Conservation (phyloP, 495 filamentous ascomycete species). For the Penicillium waksmanii region DNA sequence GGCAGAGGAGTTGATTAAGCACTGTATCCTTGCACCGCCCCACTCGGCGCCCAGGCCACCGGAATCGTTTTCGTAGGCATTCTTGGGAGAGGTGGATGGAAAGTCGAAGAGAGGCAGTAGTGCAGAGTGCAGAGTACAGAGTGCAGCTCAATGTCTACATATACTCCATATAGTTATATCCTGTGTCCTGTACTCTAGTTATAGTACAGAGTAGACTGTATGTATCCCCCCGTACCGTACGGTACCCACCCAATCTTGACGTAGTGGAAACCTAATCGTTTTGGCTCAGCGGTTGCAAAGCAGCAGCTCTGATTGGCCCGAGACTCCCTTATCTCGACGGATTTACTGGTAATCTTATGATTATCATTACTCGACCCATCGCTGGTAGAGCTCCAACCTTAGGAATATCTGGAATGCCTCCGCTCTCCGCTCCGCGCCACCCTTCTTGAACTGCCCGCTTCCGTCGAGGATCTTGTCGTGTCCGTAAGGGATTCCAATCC, state of each 20-base stretch:
- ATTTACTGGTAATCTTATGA: slow-evolving; percentile 36
- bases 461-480: slow-evolving; percentile 8
- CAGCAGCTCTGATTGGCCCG: slow-evolving; percentile 37
- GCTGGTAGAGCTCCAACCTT: slow-evolving; percentile 5
- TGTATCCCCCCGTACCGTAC: too few relatives aligned
- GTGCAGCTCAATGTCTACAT: too few relatives aligned
- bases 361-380: slow-evolving; percentile 30
- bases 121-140: background rate
- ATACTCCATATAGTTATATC: too few relatives aligned
- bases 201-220: too few relatives aligned
- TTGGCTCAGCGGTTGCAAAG: slow-evolving; percentile 39
- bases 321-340: slow-evolving; percentile 40
- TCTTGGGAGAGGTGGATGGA: background rate
- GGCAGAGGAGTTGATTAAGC: slow-evolving; percentile 23
- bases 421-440: background rate
- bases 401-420: slow-evolving; percentile 18
- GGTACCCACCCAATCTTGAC: slow-evolving; percentile 32
- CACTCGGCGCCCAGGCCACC: slow-evolving; percentile 14
- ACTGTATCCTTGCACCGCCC: slow-evolving; percentile 33
- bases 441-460: slow-evolving; percentile 6
- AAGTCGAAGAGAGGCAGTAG: too few relatives aligned
- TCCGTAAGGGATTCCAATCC: background rate
- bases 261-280: slow-evolving; percentile 49
- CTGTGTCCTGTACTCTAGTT: too few relatives aligned
- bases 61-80: background rate